These are phyloP conservation scores for Fistulina hepatica DNA, from an alignment of 1,284 basidiomycete species.

Conservation along the genomic window DNA sequence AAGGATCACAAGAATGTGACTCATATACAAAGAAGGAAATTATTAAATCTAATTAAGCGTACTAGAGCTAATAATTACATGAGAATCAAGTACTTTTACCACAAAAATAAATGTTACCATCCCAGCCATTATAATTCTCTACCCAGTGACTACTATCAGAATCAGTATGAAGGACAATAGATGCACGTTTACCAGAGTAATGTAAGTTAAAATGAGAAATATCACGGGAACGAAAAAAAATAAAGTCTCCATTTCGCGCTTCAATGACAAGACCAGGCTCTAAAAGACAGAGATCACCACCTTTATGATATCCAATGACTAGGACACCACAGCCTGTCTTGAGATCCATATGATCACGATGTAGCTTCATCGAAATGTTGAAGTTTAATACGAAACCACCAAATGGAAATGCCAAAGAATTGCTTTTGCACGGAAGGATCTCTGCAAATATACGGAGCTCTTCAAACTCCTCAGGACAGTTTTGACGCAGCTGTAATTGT, in stretches of 20 bases:
- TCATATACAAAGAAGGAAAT: too few relatives aligned
- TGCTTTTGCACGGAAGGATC: neutral
- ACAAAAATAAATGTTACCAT: neutral
- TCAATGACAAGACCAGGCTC: constrained; percentile 18
- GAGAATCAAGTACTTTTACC: too few relatives aligned
- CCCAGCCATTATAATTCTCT: neutral
- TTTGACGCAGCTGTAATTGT: neutral
- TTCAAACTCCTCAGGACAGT: neutral
- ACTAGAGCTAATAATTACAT: too few relatives aligned
- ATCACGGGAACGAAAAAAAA: constrained; percentile 15
- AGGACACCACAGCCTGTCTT: constrained; percentile 16
- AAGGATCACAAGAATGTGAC: too few relatives aligned
- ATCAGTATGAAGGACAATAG: constrained; percentile 18
- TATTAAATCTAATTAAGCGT: too few relatives aligned
- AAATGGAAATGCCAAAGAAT: constrained; percentile 17
- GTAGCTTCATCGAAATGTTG: constrained; percentile 14
- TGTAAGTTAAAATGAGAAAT: constrained; percentile 19
- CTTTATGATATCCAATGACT: constrained; percentile 12
- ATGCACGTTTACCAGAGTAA: constrained; percentile 14
- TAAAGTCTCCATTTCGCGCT: constrained; percentile 11
- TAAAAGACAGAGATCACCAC: constrained; percentile 16
- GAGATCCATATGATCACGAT: constrained; percentile 17
- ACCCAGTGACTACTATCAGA: neutral
- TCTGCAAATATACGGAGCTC: neutral
- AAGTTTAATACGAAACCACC: constrained; percentile 19